A percentile compares a stretch with the other conserved stretches of the same genome.
Conservation (phyloP, 2,329 filamentous ascomycete genomes). For the Paraphoma chrysanthemicola region DNA sequence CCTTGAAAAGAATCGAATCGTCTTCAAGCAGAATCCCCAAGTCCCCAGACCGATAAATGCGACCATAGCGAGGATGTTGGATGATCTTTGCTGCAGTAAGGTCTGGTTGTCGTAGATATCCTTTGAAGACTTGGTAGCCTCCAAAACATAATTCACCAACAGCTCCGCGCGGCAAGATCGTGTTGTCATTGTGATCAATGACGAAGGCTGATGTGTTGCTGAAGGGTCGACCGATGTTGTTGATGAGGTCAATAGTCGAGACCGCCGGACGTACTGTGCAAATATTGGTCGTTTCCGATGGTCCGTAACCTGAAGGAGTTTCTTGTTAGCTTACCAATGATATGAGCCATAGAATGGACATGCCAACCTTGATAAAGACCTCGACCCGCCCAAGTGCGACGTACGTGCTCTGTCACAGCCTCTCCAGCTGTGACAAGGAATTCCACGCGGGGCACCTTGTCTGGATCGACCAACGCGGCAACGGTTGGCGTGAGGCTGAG, state of each 20-base stretch:
- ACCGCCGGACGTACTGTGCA: slow-evolving; percentile 75
- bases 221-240: slow-evolving; percentile 78
- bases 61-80: slow-evolving; percentile 70
- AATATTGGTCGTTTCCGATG: slow-evolving; percentile 87
- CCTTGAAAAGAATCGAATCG: slow-evolving; percentile 75
- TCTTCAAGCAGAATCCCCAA: slow-evolving; percentile 80
- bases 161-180: slow-evolving; percentile 70
- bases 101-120: slow-evolving; percentile 72
- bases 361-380: slow-evolving; percentile 72
- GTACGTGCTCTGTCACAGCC: slow-evolving; percentile 75
- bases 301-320: slow-evolving; percentile 69
- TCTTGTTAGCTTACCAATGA: neutral
- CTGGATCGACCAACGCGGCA: slow-evolving; percentile 74
- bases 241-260: slow-evolving; percentile 63
- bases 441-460: slow-evolving; percentile 72
- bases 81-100: slow-evolving; percentile 73
- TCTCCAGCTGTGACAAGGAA: slow-evolving; percentile 86
- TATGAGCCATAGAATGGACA: neutral
- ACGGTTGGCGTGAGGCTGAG: slow-evolving; percentile 87
- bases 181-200: slow-evolving; percentile 48
- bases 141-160: slow-evolving; percentile 88
- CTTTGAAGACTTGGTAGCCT: slow-evolving; percentile 77
- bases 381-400: slow-evolving; percentile 69
- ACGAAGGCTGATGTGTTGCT: slow-evolving; percentile 79
- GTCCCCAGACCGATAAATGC: slow-evolving; percentile 83